A percentile compares a stretch with the other conserved stretches of the same genome.
Evolutionary conservation across 176 grass and related monocot species (phyloP).

Genomic region (Tillandsia leiboldiana): DNA sequence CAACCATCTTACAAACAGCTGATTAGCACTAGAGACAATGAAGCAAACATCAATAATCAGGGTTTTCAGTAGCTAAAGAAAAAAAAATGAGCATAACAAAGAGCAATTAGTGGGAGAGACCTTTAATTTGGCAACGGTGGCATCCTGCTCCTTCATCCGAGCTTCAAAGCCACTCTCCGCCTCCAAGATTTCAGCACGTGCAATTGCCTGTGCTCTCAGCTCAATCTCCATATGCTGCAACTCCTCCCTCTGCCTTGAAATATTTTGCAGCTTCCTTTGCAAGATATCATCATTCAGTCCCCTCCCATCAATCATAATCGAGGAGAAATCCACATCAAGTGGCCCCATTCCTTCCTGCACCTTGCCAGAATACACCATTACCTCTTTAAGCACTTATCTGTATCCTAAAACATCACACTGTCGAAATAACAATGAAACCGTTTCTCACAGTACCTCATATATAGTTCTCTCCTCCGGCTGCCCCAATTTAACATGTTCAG

Average conservation of each 20-base stretch:
- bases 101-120: conserved; percentile 14
- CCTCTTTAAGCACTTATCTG: not conserved
- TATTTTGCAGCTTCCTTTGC: conserved; percentile 63
- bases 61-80: too few relatives aligned
- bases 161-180: conserved; percentile 54
- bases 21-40: too few relatives aligned
- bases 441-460: conserved; percentile 49
- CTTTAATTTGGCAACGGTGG: conserved; percentile 46
- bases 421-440: not conserved
- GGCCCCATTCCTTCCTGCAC: conserved; percentile 37
- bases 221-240: conserved; percentile 75
- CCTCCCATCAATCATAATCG: conserved; percentile 61
- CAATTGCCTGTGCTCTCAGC: conserved; percentile 50
- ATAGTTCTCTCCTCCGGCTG: conserved; percentile 60
- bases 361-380: conserved; percentile 5
- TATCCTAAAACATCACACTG: not conserved
- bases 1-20: too few relatives aligned
- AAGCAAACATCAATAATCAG: too few relatives aligned
- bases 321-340: conserved; percentile 40
- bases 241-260: conserved; percentile 51
- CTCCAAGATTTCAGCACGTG: conserved; percentile 48
- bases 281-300: conserved; percentile 60
- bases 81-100: not conserved
- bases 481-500: conserved; percentile 41
- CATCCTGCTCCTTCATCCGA: conserved; percentile 49